phyloP scores from a whole-genome alignment of 2,329 filamentous ascomycete species.

The Colletotrichum salicis region DNA sequence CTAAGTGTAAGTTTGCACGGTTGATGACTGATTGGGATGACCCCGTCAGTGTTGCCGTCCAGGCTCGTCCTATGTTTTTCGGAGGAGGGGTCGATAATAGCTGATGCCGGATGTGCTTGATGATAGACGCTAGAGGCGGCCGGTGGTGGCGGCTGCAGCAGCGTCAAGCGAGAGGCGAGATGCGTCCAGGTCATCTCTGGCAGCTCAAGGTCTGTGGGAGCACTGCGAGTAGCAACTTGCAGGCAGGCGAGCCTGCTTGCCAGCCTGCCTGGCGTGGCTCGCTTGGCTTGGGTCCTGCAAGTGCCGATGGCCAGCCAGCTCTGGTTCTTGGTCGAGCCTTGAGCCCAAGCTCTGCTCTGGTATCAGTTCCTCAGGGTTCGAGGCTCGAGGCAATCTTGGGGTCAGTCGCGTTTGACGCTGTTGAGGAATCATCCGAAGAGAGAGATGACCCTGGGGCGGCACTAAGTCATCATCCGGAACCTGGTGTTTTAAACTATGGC shows the following conservation, averaged over 20 bases:
- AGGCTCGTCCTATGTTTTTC: not conserved
- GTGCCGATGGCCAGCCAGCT: constrained; percentile 10
- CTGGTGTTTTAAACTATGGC: constrained; percentile 30
- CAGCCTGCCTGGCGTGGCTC: not conserved
- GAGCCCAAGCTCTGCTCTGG: not conserved
- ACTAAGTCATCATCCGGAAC: constrained; percentile 29
- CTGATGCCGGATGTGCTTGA: constrained; percentile 13
- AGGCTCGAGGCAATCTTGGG: not conserved
- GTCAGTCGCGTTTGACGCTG: not conserved
- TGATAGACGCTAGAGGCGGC: constrained; percentile 19
- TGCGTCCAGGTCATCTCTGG: not conserved
- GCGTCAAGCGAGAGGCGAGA: constrained; percentile 26
- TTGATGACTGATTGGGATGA: constrained; percentile 14
- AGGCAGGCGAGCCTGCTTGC: not conserved
- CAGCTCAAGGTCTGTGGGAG: constrained; percentile 7
- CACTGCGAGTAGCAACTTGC: not conserved
- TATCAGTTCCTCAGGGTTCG: not conserved
- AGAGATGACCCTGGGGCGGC: not conserved
- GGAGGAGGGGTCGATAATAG: constrained; percentile 6
- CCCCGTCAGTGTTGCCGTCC: not conserved
- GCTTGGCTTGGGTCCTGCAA: not conserved
- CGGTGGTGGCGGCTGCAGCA: constrained; percentile 35
- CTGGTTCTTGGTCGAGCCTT: not conserved
- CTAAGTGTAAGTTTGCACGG: constrained; percentile 1
- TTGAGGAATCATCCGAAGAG: constrained; percentile 1